Evolutionary conservation across 2,329 filamentous ascomycete species (phyloP), one percentile per base, ranked within the genome.

Genomic region (Lasiodiplodia sp.): DNA sequence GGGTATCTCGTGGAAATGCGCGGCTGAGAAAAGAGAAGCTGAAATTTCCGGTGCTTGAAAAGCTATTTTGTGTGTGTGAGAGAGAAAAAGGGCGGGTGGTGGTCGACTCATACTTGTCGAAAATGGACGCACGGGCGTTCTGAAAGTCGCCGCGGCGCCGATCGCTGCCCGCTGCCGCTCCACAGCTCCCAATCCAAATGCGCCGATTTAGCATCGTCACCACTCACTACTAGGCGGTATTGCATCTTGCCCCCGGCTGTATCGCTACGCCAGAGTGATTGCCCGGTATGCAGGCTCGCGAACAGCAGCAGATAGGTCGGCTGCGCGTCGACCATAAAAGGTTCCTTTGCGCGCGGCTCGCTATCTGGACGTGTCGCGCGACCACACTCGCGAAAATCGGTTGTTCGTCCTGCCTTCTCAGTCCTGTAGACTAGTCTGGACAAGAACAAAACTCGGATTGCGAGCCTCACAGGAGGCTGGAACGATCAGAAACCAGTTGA

Each of bases 91-190:
- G 34, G 55, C 44, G 38, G 37, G 37, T 6, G 58, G 37, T 40
- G 40, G 23, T 62, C 31, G 60, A 52, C 60, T 64, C 58, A 38
- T 28, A 8, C 38, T 52, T 64, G 60, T 11, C 38, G 10, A 16
- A 16, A 51, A 64, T 64, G 60, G 60, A 53, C 60, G 60, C 60
- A 64, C 60, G 60, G 60, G 60, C 60, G 31, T 25, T 34, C 31
- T 64, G 31, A 64, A 64, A 53, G 60, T 64, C 44, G 40, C n/a
- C 60, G 31, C 47, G 52, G 60, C 44, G 5, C 44, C 18, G 18
- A 64, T 52, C 60, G 47, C 47, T 64, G 60, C 12, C 6, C 10
- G 58, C 44, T 18, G 28, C 47, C 60, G 44, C 47, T 64, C 44
- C 28, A 12, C 31, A 44, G 2, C 44, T 31, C 28, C 60, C 37